Base-by-base conservation (phyloP, 441 rosid species). In the Dalechampia spathulata region DNA sequence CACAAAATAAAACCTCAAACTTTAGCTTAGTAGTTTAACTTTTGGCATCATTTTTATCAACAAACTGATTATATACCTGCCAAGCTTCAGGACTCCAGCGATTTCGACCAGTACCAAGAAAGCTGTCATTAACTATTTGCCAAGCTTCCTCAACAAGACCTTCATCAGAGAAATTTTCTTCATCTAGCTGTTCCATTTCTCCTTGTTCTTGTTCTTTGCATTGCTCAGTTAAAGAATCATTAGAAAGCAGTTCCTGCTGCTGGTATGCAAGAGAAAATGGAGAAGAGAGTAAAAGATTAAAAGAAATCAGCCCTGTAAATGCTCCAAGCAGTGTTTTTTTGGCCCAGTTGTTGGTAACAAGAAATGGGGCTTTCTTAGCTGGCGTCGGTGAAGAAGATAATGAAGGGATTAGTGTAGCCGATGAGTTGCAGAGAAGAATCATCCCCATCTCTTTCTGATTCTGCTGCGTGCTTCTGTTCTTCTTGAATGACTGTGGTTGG, bases 111-210 rank as follows among this genome's bases (percentile, higher is more conserved):
- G 76, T 15, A 3, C 76, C 78, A 5, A 86, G 80, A 56, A 81
- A 92, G 64, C 86, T 75, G 6, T 79, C 95, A 50, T 86, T 86
- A 32, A 88, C 86, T 19, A 92, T 81, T 76, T 85, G 79, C 98
- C 98, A 92, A 61, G 96, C 98, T 75, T 92, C 96, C 72, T 84
- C 82, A 34, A 88, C 94, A 54, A 88, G 71, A 44, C 68, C 82
- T 60, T 84, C 83, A 27, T 92, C 77, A 13, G 78, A 78, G 36
- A 78, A 77, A 28, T 55, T 58, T 22, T 60, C 77, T 6, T 10
- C 16, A 28, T 22, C 53, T n/a, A n/a, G n/a, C 36, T 58, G 70
- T 39, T 47, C 68, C 7, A 21, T 13, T 7, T 52, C 48, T 21
- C 54, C 61, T 38, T 25, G 34, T 37, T 73, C 70, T 28, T 77